Conservation (phyloP, 352 stramenopile species). For the Phytopythium vexans region DNA sequence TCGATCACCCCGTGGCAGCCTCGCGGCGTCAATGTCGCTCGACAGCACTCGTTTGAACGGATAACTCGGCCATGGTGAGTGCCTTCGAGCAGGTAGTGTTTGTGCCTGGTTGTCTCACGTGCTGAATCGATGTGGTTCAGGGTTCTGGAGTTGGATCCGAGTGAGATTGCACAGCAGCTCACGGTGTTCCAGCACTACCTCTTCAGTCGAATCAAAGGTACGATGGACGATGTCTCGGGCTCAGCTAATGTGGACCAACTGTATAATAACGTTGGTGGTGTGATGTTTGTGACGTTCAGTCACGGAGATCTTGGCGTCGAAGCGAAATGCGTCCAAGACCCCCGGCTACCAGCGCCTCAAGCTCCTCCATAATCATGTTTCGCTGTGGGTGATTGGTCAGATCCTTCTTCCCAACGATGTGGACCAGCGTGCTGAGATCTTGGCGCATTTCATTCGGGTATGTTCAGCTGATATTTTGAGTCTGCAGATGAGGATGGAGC, state of each 20-base stretch:
- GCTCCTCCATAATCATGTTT: constrained; percentile 84
- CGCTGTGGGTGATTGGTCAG: constrained; percentile 82
- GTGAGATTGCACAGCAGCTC: constrained; percentile 80
- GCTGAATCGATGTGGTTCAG: constrained; percentile 20
- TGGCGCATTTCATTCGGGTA: constrained; percentile 84
- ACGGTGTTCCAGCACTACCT: constrained; percentile 86
- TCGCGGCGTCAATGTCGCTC: constrained; percentile 35
- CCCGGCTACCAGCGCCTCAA: constrained; percentile 80
- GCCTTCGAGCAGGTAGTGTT: neutral
- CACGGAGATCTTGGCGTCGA: constrained; percentile 73
- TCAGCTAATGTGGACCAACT: neutral
- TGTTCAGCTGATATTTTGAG: neutral
- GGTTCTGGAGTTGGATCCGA: constrained; percentile 76
- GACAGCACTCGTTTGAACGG: constrained; percentile 23
- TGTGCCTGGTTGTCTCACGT: neutral
- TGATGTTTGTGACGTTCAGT: constrained; percentile 27
- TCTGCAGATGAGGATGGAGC: too few relatives aligned
- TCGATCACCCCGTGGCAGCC: constrained; percentile 59
- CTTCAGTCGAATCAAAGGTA: constrained; percentile 86
- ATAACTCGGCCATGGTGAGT: constrained; percentile 57
- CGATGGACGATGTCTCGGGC: neutral
- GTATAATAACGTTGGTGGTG: neutral
- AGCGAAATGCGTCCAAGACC: constrained; percentile 72
- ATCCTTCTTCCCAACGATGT: constrained; percentile 74
- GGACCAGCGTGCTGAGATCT: constrained; percentile 74